Evolutionary conservation across 2,329 filamentous ascomycete genomes (phyloP).

Genomic region (Allantophomopsis lycopodina): DNA sequence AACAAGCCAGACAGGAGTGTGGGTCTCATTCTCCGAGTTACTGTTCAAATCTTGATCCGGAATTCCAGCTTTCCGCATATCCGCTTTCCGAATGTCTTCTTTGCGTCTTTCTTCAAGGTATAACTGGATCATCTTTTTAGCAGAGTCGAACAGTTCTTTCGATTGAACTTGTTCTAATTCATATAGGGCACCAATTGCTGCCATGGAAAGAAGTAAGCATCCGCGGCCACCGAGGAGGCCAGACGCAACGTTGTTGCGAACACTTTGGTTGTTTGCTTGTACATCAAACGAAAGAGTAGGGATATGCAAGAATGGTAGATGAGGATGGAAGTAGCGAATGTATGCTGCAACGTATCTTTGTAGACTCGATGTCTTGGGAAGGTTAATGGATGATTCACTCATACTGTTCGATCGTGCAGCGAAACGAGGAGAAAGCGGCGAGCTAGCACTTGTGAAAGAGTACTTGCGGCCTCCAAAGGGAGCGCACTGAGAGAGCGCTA

Average conservation of each 20-base stretch:
- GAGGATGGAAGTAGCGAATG: constrained; percentile 84
- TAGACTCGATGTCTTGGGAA: constrained; percentile 74
- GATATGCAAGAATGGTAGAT: constrained; percentile 87
- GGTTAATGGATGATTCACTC: constrained; percentile 35
- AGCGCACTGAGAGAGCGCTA: constrained; percentile 40
- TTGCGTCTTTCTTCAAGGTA: constrained; percentile 87
- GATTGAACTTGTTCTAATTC: constrained; percentile 72
- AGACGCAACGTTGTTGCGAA: constrained; percentile 37
- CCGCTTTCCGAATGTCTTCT: constrained; percentile 59
- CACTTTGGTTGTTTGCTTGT: constrained; percentile 50
- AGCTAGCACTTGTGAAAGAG: constrained; percentile 40
- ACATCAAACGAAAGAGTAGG: constrained; percentile 85
- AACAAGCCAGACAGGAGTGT: constrained; percentile 86
- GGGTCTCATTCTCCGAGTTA: constrained; percentile 44
- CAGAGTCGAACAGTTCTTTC: constrained; percentile 77
- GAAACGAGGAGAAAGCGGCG: constrained; percentile 38
- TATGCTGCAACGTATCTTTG: constrained; percentile 86
- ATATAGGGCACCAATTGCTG: constrained; percentile 73
- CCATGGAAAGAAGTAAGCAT: constrained; percentile 78
- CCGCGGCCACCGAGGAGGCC: constrained; percentile 63
- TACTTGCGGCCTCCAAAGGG: constrained; percentile 49
- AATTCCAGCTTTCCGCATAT: constrained; percentile 36
- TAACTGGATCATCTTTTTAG: constrained; percentile 88
- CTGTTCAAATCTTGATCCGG: constrained; percentile 32
- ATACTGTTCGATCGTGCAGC: constrained; percentile 32